Conservation (phyloP, 805 yeast genomes). For the Monosporozyma yasuniensis region DNA sequence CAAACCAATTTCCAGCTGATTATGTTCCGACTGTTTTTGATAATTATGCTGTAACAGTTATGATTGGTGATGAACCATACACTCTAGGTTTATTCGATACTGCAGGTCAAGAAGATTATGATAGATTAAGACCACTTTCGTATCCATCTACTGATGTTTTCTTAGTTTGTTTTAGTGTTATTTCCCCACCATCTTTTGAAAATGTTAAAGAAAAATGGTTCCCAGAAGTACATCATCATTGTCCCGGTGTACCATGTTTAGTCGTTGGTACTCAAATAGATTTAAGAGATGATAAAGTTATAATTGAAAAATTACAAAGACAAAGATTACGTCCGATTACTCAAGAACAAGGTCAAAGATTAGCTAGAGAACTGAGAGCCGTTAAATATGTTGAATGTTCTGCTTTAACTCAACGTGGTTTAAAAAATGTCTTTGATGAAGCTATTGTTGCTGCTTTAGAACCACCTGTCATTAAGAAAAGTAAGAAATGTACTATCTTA, state of each 20-base stretch:
- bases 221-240: slow-evolving; percentile 96
- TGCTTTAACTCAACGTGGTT: slow-evolving; percentile 92
- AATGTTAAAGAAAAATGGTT: slow-evolving; percentile 98
- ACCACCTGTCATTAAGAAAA: slow-evolving; percentile 86
- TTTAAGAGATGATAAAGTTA: slow-evolving; percentile 86
- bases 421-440: slow-evolving; percentile 96
- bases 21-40: slow-evolving; percentile 98
- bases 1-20: slow-evolving; percentile 95
- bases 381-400: slow-evolving; percentile 97
- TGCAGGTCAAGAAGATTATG: slow-evolving; percentile 99
- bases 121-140: slow-evolving; percentile 89
- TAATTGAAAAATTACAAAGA: slow-evolving; percentile 80
- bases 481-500: slow-evolving; percentile 67
- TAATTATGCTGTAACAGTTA: slow-evolving; percentile 87
- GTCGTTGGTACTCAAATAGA: slow-evolving; percentile 97
- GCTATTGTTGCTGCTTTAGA: slow-evolving; percentile 97
- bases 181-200: slow-evolving; percentile 94
- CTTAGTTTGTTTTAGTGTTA: slow-evolving; percentile 90
- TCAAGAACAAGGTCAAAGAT: slow-evolving; percentile 79
- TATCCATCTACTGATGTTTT: slow-evolving; percentile 97
- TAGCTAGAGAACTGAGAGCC: slow-evolving; percentile 90
- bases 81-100: slow-evolving; percentile 96
- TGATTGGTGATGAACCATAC: slow-evolving; percentile 97
- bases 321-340: slow-evolving; percentile 66
- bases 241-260: slow-evolving; percentile 96